Conservation (phyloP, 257 asterid genomes). For the Nicotiana tabacum region DNA sequence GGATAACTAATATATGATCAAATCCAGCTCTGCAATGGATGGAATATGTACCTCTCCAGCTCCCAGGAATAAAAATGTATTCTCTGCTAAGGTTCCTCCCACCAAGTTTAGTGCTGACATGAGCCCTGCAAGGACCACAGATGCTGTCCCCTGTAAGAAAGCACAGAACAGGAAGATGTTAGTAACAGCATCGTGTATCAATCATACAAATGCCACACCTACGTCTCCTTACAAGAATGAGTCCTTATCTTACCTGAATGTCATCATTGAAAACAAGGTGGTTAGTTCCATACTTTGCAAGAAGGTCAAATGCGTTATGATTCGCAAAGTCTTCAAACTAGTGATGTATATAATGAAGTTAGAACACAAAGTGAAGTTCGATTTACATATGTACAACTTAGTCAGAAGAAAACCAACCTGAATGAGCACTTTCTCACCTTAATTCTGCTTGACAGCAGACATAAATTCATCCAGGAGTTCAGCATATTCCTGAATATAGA, state of each 20-base stretch:
- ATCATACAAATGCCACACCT: not conserved
- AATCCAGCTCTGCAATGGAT: not conserved
- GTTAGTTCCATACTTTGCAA: slow-evolving; percentile 55
- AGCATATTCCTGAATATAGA: slow-evolving; percentile 53
- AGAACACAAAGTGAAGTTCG: not conserved
- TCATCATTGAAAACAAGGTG: slow-evolving; percentile 85
- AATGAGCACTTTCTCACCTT: slow-evolving; percentile 80
- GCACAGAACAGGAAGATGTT: not conserved
- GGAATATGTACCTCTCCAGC: slow-evolving; percentile 64
- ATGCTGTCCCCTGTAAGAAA: slow-evolving; percentile 67
- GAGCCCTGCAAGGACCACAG: slow-evolving; percentile 78
- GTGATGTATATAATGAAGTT: slow-evolving; percentile 5
- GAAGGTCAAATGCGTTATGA: slow-evolving; percentile 83
- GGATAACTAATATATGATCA: not conserved
- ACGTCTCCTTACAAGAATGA: not conserved
- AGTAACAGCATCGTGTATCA: not conserved
- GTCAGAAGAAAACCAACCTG: slow-evolving; percentile 38
- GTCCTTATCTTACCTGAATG: slow-evolving; percentile 47
- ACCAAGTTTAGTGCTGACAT: slow-evolving; percentile 56
- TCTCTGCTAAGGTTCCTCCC: slow-evolving; percentile 66
- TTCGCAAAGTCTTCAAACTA: slow-evolving; percentile 89
- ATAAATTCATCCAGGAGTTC: slow-evolving; percentile 77
- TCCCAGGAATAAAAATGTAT: slow-evolving; percentile 69
- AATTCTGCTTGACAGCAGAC: slow-evolving; percentile 73
- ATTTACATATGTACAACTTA: not conserved